phyloP scores from a whole-genome alignment of 352 stramenopile genomes.

The Albugo laibachii region DNA sequence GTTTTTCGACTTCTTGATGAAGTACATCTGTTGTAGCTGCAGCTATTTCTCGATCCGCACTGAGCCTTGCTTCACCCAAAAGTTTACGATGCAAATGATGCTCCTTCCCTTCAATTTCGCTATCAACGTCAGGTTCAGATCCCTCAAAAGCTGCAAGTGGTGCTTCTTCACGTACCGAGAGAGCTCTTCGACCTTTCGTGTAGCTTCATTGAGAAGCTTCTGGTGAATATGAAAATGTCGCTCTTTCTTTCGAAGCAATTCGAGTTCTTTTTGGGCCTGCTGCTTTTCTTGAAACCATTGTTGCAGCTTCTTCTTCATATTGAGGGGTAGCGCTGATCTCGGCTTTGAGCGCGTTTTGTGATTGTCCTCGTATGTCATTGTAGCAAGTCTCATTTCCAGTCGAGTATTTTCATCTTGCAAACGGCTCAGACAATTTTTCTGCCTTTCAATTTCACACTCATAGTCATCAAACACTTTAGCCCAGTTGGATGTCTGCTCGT shows the following conservation, averaged over 20 bases:
- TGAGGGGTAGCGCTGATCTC: slow-evolving; percentile 4
- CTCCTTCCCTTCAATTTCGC: neutral
- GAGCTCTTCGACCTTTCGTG: slow-evolving; percentile 32
- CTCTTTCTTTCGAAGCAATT: slow-evolving; percentile 32
- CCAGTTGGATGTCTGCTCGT: slow-evolving; percentile 27
- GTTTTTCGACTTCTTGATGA: neutral
- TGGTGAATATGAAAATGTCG: slow-evolving; percentile 43
- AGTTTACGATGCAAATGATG: neutral
- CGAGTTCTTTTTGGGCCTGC: slow-evolving; percentile 29
- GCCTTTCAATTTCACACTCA: slow-evolving; percentile 29
- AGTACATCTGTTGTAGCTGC: neutral
- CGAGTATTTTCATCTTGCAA: slow-evolving; percentile 36
- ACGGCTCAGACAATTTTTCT: slow-evolving; percentile 32
- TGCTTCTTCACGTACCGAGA: slow-evolving; percentile 15
- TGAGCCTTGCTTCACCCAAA: slow-evolving; percentile 26
- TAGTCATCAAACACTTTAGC: slow-evolving; percentile 49
- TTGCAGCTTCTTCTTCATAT: slow-evolving; percentile 53
- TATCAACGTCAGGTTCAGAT: neutral
- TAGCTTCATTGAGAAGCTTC: slow-evolving; percentile 42
- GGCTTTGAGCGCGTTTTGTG: neutral
- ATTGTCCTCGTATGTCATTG: neutral
- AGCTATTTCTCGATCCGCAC: neutral
- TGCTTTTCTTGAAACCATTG: slow-evolving; percentile 33
- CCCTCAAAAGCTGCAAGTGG: neutral
- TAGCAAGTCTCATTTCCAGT: slow-evolving; percentile 27